phyloP scores from a whole-genome alignment of 2,329 filamentous ascomycete genomes.

The Phymatotrichopsis omnivora region DNA sequence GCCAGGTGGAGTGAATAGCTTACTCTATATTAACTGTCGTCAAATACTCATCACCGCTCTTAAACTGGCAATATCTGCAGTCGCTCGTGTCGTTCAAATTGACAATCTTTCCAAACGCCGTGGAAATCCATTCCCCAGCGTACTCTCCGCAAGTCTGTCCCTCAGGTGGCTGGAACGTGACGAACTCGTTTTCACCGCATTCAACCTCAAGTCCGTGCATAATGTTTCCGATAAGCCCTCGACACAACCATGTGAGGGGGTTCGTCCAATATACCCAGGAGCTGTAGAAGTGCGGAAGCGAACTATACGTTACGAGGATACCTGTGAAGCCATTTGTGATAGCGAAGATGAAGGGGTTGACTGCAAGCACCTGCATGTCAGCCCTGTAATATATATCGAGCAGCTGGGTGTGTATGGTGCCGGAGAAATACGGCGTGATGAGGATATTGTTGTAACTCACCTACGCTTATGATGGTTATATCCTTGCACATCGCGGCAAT shows the following conservation, averaged over 20 bases:
- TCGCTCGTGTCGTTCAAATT: conserved; percentile 48
- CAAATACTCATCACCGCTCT: conserved; percentile 56
- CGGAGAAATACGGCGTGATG: conserved; percentile 1
- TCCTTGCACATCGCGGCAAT: conserved; percentile 71
- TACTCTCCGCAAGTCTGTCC: conserved; percentile 56
- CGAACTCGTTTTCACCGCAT: conserved; percentile 49
- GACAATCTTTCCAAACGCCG: conserved; percentile 51
- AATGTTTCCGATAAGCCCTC: conserved; percentile 56
- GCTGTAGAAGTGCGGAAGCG: conserved; percentile 59
- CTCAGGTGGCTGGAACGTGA: conserved; percentile 54
- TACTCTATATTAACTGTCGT: conserved; percentile 42
- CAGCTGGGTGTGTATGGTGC: not conserved
- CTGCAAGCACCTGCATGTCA: conserved; percentile 26
- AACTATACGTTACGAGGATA: conserved; percentile 57
- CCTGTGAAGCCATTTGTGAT: conserved; percentile 69
- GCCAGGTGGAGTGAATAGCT: too few species aligned
- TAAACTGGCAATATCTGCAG: conserved; percentile 63
- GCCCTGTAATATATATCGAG: conserved; percentile 8
- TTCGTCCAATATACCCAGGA: conserved; percentile 55
- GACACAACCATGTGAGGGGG: conserved; percentile 61
- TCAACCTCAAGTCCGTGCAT: conserved; percentile 44
- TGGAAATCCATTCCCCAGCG: conserved; percentile 48
- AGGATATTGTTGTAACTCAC: conserved; percentile 18
- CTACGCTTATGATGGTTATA: conserved; percentile 67
- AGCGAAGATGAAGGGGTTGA: conserved; percentile 71